Percentiles rank a stretch among this genome's conserved stretches.
Evolutionary conservation across 1,284 basidiomycete genomes (phyloP).

Genomic region (Ceratobasidium sp.): DNA sequence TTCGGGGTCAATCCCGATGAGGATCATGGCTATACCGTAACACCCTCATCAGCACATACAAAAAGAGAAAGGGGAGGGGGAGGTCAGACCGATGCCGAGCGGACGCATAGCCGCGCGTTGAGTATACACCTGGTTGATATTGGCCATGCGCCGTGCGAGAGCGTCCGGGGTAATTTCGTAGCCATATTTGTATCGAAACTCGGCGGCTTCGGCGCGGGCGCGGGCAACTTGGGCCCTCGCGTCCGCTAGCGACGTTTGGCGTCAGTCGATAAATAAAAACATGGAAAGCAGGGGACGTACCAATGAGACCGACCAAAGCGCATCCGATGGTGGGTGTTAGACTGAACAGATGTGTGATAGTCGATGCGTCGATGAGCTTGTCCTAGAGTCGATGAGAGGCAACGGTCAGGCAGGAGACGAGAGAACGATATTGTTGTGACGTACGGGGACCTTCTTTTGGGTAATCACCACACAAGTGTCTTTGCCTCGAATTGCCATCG

Average conservation of each 20-base stretch:
- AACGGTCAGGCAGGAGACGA: not conserved
- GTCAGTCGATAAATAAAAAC: slow-evolving; percentile 1
- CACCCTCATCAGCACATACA: not conserved
- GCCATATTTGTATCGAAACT: slow-evolving; percentile 97
- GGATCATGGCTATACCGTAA: slow-evolving; percentile 81
- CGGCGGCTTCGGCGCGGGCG: slow-evolving; percentile 90
- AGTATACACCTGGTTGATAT: slow-evolving; percentile 99
- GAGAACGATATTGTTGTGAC: slow-evolving; percentile 51
- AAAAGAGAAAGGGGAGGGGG: slow-evolving; percentile 40
- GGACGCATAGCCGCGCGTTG: slow-evolving; percentile 98
- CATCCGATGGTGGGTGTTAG: slow-evolving; percentile 97
- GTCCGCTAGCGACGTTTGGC: slow-evolving; percentile 72
- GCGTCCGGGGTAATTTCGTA: slow-evolving; percentile 98
- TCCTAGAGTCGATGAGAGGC: slow-evolving; percentile 66
- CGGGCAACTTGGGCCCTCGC: slow-evolving; percentile 90
- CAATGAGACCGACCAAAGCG: slow-evolving; percentile 95
- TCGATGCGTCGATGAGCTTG: slow-evolving; percentile 95
- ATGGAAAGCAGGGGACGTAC: slow-evolving; percentile 60
- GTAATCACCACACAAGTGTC: slow-evolving; percentile 96
- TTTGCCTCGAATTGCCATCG: slow-evolving; percentile 91
- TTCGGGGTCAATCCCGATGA: slow-evolving; percentile 93
- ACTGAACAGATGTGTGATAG: slow-evolving; percentile 95
- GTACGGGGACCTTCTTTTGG: slow-evolving; percentile 97
- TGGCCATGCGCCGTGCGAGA: slow-evolving; percentile 92
- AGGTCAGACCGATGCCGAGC: slow-evolving; percentile 85